Base-by-base conservation (phyloP, 2,329 filamentous ascomycete genomes). In the Monosporascus sp. region DNA sequence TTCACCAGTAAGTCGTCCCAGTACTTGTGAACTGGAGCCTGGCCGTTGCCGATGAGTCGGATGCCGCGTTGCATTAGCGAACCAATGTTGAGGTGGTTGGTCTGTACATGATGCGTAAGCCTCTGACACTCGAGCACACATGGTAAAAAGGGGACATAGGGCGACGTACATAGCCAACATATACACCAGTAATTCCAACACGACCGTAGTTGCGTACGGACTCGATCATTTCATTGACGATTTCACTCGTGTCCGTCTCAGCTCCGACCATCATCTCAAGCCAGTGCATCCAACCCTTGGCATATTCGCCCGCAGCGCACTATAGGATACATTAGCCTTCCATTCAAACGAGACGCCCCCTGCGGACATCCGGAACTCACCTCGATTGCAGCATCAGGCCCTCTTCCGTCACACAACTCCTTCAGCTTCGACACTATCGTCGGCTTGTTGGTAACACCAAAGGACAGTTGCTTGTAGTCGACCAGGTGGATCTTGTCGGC, bases 31-130 rank as follows among this genome's bases (percentile, higher is more conserved):
- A 95, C 89, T 0, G 90, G 90, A 0, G 81, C 81, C 61, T 85
- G 82, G 1, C 81, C 81, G 61, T 83, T 83, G 18, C 82, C 82
- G 44, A 84, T 91, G 45, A 96, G 79, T 1, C 88, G 85, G 60
- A 95, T 83, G n/a, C 90, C 90, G 35, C 88, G 85, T 72, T 95
- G 84, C 90, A 95, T 95, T 15, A 95, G 67, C 0, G 88, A 85
- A 9, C 90, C 89, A 60, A 93, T 85, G 71, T 90, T 90, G 77
- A 93, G 89, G 69, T 90, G 87, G 70, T 90, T 91, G 22, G 86
- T 89, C 79, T 86, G 57, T 14, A 2, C 24, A 3, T 25, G 18
- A 43, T 20, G 38, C 38, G 14, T 25, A 7, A n/a, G 18, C n/a
- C 17, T 36, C 25, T 24, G n/a, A 35, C 18, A n/a, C 25, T 35